Conservation (phyloP, 2,329 filamentous ascomycete genomes). For the Arachnomyces sp. region DNA sequence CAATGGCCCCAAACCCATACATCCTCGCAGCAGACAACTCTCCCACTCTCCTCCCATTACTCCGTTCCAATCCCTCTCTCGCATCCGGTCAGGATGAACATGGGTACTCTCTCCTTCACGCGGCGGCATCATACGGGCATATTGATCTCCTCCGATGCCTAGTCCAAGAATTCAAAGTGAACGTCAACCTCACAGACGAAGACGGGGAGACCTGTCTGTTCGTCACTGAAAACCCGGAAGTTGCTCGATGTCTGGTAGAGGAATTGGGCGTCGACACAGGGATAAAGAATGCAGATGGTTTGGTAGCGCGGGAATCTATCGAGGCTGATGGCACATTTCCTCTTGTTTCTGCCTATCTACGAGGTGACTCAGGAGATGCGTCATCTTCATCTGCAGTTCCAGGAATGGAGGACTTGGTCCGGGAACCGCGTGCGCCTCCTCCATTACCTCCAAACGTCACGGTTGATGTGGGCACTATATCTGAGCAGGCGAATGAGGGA, state of each 20-base stretch:
- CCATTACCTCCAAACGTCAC: conserved; percentile 67
- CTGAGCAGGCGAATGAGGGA: conserved; percentile 40
- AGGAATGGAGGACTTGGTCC: no score
- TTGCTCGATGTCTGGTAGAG: conserved; percentile 72
- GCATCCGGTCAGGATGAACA: conserved; percentile 78
- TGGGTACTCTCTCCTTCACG: conserved; percentile 90
- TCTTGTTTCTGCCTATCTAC: conserved; percentile 65
- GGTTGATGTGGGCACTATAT: conserved; percentile 70
- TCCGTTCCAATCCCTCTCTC: conserved; percentile 65
- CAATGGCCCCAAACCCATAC: conserved; percentile 53
- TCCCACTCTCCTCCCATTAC: conserved; percentile 62
- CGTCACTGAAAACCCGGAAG: conserved; percentile 72
- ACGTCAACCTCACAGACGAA: conserved; percentile 77
- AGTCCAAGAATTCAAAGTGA: conserved; percentile 66
- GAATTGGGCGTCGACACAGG: conserved; percentile 65
- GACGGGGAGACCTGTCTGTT: conserved; percentile 94
- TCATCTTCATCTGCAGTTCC: conserved; percentile 12
- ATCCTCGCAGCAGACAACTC: conserved; percentile 78
- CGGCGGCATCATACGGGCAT: conserved; percentile 87
- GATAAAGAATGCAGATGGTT: conserved; percentile 63
- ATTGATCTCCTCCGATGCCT: conserved; percentile 69
- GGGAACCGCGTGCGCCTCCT: conserved; percentile 44
- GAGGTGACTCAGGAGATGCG: conserved; percentile 26
- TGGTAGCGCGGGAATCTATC: conserved; percentile 76
- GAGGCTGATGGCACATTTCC: conserved; percentile 70